These are phyloP conservation scores for Kwoniella shandongensis DNA, from an alignment of 768 basidiomycete genomes.

Conservation along the genomic window DNA sequence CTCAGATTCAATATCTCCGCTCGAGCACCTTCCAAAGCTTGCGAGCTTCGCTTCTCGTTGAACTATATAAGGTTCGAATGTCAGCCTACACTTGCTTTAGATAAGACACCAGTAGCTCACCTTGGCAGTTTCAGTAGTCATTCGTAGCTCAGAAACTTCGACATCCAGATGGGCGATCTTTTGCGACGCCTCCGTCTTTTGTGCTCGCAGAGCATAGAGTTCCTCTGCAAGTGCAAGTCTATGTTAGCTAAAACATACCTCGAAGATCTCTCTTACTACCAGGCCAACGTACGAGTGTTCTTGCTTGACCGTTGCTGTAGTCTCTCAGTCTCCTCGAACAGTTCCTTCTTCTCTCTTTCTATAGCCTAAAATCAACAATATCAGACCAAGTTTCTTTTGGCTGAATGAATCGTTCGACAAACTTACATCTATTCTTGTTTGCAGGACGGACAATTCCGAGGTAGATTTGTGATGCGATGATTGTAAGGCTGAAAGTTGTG, in stretches of 20 bases:
- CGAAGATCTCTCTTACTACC: not conserved
- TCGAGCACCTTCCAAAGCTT: slow-evolving; percentile 76
- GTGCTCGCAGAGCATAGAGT: slow-evolving; percentile 28
- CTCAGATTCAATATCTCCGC: slow-evolving; percentile 72
- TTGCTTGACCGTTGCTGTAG: slow-evolving; percentile 72
- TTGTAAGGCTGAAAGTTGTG: slow-evolving; percentile 36
- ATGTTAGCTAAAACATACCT: not conserved
- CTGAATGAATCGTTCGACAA: no score
- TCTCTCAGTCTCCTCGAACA: slow-evolving; percentile 77
- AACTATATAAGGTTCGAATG: slow-evolving; percentile 59
- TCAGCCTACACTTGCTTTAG: slow-evolving; percentile 10
- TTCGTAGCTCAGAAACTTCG: slow-evolving; percentile 42
- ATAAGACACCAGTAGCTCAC: slow-evolving; percentile 53
- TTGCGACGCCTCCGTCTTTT: slow-evolving; percentile 32
- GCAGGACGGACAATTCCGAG: slow-evolving; percentile 60
- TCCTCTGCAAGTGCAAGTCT: slow-evolving; percentile 23
- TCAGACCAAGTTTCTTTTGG: slow-evolving; percentile 5
- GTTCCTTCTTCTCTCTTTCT: slow-evolving; percentile 86
- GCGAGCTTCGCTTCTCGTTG: slow-evolving; percentile 77
- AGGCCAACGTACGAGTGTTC: slow-evolving; percentile 66
- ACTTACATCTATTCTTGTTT: slow-evolving; percentile 65
- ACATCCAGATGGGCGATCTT: slow-evolving; percentile 62
- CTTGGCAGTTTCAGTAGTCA: slow-evolving; percentile 71
- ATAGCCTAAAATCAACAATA: slow-evolving; percentile 58
- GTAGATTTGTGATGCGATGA: slow-evolving; percentile 54